These are phyloP conservation scores for Liquidambar formosana DNA, from an alignment of 164 flowering plant species.

Conservation along the genomic window DNA sequence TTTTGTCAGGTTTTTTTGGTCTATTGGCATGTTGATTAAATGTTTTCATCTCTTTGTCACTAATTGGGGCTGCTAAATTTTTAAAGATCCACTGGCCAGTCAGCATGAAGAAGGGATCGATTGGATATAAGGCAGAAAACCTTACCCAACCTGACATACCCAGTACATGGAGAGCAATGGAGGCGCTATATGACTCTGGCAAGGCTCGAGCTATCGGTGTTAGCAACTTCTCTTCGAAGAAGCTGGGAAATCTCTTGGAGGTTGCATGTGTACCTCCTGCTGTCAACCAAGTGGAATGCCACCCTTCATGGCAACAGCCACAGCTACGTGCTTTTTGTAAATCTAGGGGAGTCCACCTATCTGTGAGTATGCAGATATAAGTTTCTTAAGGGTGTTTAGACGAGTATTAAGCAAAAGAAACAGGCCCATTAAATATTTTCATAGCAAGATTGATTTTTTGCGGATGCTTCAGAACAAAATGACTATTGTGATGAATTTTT, in stretches of 20 bases:
- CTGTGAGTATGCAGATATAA: slow-evolving; percentile 37
- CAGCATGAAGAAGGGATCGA: slow-evolving; percentile 51
- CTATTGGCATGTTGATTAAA: no score
- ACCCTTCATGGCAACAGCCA: slow-evolving; percentile 75
- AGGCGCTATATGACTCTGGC: slow-evolving; percentile 76
- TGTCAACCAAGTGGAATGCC: slow-evolving; percentile 89
- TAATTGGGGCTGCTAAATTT: not conserved
- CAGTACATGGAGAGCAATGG: slow-evolving; percentile 89
- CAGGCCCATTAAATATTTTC: no score
- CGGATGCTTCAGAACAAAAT: no score
- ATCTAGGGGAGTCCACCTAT: slow-evolving; percentile 71
- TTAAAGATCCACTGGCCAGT: slow-evolving; percentile 94
- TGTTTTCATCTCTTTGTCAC: not conserved
- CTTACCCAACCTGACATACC: slow-evolving; percentile 57
- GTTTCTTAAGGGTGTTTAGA: not conserved
- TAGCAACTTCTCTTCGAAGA: slow-evolving; percentile 87
- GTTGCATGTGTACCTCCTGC: slow-evolving; percentile 85
- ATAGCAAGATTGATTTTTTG: no score
- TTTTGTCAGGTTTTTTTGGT: no score
- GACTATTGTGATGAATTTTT: not conserved
- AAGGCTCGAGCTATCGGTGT: slow-evolving; percentile 89
- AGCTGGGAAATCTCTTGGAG: slow-evolving; percentile 60
- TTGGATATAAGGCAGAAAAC: slow-evolving; percentile 55
- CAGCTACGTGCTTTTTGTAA: slow-evolving; percentile 60
- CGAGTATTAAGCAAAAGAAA: no score